Evolutionary conservation across 2,329 filamentous ascomycete species (phyloP).

Genomic region (Ampelomyces quisqualis): DNA sequence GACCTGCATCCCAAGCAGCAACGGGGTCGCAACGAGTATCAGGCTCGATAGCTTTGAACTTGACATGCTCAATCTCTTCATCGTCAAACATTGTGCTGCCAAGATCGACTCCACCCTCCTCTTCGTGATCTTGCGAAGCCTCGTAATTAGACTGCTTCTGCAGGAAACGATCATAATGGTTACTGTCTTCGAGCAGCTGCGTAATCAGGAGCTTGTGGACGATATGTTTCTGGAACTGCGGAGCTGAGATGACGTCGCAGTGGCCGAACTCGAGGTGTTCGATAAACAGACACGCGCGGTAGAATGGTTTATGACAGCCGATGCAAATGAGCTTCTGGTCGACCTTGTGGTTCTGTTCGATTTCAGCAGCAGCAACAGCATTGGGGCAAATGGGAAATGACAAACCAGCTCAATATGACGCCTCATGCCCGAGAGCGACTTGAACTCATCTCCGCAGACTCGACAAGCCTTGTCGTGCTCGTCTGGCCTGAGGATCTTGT

Average conservation of each 20-base stretch:
- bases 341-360: constrained; percentile 49
- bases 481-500: constrained; percentile 46
- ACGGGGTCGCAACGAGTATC: constrained; percentile 9
- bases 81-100: constrained; percentile 19
- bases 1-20: not conserved
- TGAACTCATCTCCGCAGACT: constrained; percentile 59
- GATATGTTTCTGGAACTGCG: constrained; percentile 52
- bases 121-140: constrained; percentile 30
- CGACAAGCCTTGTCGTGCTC: constrained; percentile 56
- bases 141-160: constrained; percentile 34
- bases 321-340: constrained; percentile 55
- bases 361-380: not conserved
- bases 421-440: constrained; percentile 53
- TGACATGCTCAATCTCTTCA: constrained; percentile 18
- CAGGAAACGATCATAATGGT: constrained; percentile 23
- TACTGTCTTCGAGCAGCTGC: constrained; percentile 25
- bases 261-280: constrained; percentile 57
- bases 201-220: constrained; percentile 54
- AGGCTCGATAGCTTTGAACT: constrained; percentile 30
- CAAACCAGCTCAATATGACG: constrained; percentile 55
- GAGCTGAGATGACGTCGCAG: constrained; percentile 48
- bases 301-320: constrained; percentile 55
- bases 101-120: constrained; percentile 27
- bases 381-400: constrained; percentile 4
- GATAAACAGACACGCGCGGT: constrained; percentile 52